These are phyloP conservation scores for Cladosporium sp. DNA, from an alignment of 2,329 filamentous ascomycete genomes.

Conservation along the genomic window DNA sequence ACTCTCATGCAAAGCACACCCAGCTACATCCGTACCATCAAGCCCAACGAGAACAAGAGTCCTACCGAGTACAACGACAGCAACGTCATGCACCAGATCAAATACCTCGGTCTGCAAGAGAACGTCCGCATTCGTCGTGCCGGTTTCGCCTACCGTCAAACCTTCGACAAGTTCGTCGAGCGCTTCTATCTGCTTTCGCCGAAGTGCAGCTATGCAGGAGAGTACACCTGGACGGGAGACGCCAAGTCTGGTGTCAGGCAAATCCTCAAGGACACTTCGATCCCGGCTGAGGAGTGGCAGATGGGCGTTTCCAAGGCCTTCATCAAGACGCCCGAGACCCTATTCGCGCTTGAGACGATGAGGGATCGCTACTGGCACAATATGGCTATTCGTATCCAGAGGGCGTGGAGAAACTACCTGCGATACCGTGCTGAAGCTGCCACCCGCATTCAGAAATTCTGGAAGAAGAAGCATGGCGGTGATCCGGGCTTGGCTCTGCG, in stretches of 20 bases:
- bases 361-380: constrained; percentile 98
- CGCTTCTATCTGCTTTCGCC: constrained; percentile 94
- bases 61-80: constrained; percentile 84
- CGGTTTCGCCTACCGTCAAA: constrained; percentile 94
- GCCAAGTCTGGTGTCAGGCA: constrained; percentile 82
- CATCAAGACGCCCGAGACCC: constrained; percentile 94
- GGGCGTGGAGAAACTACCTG: constrained; percentile 94
- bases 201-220: constrained; percentile 91
- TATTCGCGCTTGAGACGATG: constrained; percentile 97
- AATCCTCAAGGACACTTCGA: constrained; percentile 93
- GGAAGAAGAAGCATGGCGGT: constrained; percentile 77
- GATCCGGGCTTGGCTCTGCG: constrained; percentile 84
- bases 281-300: constrained; percentile 92
- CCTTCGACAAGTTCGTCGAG: constrained; percentile 97
- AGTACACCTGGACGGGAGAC: constrained; percentile 93
- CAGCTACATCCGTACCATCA: constrained; percentile 98
- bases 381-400: constrained; percentile 96
- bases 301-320: constrained; percentile 96
- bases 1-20: constrained; percentile 97
- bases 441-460: constrained; percentile 90
- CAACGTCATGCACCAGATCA: constrained; percentile 96
- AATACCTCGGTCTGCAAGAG: constrained; percentile 97
- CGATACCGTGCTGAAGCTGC: constrained; percentile 90
- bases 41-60: constrained; percentile 98
- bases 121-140: constrained; percentile 96